A percentile compares a stretch with the other conserved stretches of the same genome.
These are phyloP conservation scores for Clitoria ternatea DNA, from an alignment of 306 rosid species.

Conservation along the genomic window DNA sequence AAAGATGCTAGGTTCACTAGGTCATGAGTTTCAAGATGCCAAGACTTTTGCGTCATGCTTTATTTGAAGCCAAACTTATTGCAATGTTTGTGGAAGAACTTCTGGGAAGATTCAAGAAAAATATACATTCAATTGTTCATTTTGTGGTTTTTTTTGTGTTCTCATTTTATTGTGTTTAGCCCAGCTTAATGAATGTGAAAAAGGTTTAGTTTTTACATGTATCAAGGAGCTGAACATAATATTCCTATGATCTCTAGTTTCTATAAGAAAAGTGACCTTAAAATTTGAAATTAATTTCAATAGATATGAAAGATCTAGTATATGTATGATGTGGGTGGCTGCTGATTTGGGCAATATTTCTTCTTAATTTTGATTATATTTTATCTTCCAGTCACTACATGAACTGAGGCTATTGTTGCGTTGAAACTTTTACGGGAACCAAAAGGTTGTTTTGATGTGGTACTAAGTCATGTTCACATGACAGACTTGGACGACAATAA, in stretches of 20 bases:
- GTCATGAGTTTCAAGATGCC: constrained; percentile 92
- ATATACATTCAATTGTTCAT: neutral
- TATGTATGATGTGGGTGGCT: neutral
- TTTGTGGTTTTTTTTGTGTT: neutral
- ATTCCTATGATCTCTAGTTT: neutral
- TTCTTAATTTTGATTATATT: neutral
- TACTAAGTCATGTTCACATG: constrained; percentile 82
- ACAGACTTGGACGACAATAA: constrained; percentile 78
- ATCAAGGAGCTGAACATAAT: too few relatives aligned
- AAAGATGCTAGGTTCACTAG: constrained; percentile 90
- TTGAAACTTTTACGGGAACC: constrained; percentile 67
- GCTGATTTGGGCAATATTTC: neutral
- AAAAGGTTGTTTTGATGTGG: constrained; percentile 68
- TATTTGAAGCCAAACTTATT: too few relatives aligned
- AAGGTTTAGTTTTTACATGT: neutral
- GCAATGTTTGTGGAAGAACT: too few relatives aligned
- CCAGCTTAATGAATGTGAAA: neutral
- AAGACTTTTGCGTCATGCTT: constrained; percentile 85
- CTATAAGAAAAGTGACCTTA: neutral
- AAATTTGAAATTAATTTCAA: neutral
- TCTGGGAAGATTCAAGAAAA: too few relatives aligned
- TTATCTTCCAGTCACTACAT: constrained; percentile 53
- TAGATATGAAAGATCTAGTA: constrained; percentile 4
- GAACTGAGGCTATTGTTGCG: constrained; percentile 60
- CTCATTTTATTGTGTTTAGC: neutral